phyloP scores from a whole-genome alignment of 2,329 filamentous ascomycete species.

The Cytospora leucostoma region DNA sequence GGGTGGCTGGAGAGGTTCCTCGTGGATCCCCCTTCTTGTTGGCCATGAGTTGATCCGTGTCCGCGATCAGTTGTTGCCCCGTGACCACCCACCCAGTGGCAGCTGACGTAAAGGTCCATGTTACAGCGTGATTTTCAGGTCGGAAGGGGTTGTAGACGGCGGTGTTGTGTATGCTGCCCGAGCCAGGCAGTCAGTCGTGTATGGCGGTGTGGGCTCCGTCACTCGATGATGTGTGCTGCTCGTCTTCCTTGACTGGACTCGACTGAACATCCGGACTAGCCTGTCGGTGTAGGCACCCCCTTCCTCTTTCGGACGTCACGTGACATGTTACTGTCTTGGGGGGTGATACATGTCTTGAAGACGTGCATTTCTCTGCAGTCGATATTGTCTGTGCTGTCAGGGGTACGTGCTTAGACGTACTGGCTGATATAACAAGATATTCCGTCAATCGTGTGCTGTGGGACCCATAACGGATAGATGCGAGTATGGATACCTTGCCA shows the following conservation, averaged over 20 bases:
- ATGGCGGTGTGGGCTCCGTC: conserved; percentile 15
- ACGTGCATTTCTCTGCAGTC: background rate
- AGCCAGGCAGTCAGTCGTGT: conserved; percentile 7
- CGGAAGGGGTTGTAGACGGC: background rate
- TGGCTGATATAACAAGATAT: background rate
- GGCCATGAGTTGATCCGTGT: background rate
- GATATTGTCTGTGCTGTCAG: background rate
- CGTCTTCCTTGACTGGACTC: conserved; percentile 13
- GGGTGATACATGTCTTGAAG: background rate
- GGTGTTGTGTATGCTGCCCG: background rate
- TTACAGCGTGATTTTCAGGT: conserved; percentile 20
- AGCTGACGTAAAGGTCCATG: conserved; percentile 21
- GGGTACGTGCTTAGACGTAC: background rate
- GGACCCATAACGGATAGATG: background rate
- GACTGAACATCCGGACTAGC: background rate
- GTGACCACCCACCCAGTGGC: conserved; percentile 19
- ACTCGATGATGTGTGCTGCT: conserved; percentile 21
- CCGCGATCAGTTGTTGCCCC: background rate
- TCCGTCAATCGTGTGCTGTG: background rate
- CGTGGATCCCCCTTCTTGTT: background rate
- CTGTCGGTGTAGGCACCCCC: conserved; percentile 1
- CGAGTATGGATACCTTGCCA: background rate
- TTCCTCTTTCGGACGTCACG: conserved; percentile 19
- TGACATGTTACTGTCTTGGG: conserved; percentile 7
- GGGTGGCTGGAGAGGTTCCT: conserved; percentile 2